Evolutionary conservation across 2,329 filamentous ascomycete genomes (phyloP).

Genomic region (Aspergillus awamori): DNA sequence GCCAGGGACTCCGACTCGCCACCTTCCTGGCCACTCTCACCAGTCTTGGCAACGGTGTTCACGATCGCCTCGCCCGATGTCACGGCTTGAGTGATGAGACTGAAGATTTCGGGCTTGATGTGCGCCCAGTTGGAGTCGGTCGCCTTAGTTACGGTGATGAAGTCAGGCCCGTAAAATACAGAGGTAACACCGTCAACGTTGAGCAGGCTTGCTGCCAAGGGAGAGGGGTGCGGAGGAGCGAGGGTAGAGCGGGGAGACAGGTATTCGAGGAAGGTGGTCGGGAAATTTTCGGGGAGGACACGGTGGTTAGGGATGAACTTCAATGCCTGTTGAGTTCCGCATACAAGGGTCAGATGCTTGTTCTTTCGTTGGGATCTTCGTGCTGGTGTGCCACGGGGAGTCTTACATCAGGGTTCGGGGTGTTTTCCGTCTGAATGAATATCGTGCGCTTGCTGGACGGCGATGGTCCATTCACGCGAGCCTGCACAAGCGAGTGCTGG

Average conservation of each 20-base stretch:
- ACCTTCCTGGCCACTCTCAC: slow-evolving; percentile 53
- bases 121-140: slow-evolving; percentile 89
- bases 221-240: slow-evolving; percentile 84
- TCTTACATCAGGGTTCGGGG: slow-evolving; percentile 82
- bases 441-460: slow-evolving; percentile 67
- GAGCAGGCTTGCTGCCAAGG: slow-evolving; percentile 85
- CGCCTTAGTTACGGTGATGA: slow-evolving; percentile 95
- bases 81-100: slow-evolving; percentile 89
- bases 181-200: slow-evolving; percentile 93
- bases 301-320: slow-evolving; percentile 94
- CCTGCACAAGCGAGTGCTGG: slow-evolving; percentile 43
- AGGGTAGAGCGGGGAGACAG: slow-evolving; percentile 85
- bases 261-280: slow-evolving; percentile 86
- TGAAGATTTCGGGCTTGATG: slow-evolving; percentile 92
- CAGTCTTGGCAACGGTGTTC: slow-evolving; percentile 65
- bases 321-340: slow-evolving; percentile 56
- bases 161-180: slow-evolving; percentile 92
- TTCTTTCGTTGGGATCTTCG: not conserved
- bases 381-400: not conserved
- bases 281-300: slow-evolving; percentile 74
- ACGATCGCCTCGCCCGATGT: slow-evolving; percentile 83
- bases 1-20: slow-evolving; percentile 69
- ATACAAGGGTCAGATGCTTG: not conserved
- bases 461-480: slow-evolving; percentile 43
- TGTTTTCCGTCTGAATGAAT: slow-evolving; percentile 96